These are phyloP conservation scores for Diaporthe ilicicola DNA, from an alignment of 2,329 filamentous ascomycete species.

Conservation along the genomic window DNA sequence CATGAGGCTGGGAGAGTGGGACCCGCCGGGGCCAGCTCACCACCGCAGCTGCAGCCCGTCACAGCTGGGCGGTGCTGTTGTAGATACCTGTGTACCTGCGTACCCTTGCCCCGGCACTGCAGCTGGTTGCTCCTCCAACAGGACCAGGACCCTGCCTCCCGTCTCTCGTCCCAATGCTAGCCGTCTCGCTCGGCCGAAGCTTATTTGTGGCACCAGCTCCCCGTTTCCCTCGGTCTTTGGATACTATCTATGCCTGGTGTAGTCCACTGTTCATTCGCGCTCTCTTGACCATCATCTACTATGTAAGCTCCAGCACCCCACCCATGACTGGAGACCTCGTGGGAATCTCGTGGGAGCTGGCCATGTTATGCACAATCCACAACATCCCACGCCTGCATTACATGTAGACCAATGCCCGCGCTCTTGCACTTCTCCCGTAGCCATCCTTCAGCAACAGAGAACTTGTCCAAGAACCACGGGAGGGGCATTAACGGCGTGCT, in stretches of 20 bases:
- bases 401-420: neutral
- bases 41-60: neutral
- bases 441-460: neutral
- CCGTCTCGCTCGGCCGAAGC: constrained; percentile 9
- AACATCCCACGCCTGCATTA: constrained; percentile 1
- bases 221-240: neutral
- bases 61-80: neutral
- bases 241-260: no score
- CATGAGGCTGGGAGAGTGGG: constrained; percentile 25
- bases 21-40: constrained; percentile 6
- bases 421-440: constrained; percentile 6
- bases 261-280: no score
- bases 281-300: no score
- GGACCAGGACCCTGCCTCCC: neutral
- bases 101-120: constrained; percentile 13
- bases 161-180: neutral
- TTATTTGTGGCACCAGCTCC: neutral
- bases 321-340: neutral
- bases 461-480: neutral
- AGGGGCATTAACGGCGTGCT: constrained; percentile 3
- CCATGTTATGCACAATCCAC: neutral
- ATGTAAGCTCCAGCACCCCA: neutral
- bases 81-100: neutral
- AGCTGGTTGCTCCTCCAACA: constrained; percentile 2
- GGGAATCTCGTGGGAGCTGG: no score